Conservation (phyloP, 192 early-diverging fungal species). For the Entophlyctis helioformis region DNA sequence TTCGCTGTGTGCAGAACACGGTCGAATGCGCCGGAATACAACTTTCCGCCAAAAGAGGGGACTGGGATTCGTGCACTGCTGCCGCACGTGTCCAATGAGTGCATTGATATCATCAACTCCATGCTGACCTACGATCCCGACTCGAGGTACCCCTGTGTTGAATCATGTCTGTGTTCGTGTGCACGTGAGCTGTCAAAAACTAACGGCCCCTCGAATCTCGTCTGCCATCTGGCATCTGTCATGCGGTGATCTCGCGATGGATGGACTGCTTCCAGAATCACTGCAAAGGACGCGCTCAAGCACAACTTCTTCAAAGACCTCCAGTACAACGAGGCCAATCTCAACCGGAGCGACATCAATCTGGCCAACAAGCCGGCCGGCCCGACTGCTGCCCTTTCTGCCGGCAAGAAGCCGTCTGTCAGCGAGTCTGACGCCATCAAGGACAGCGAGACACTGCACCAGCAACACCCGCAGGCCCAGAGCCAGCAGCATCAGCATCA, state of each 20-base stretch:
- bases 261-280: slow-evolving; percentile 15
- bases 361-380: no score
- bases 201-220: background rate
- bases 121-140: slow-evolving; percentile 41
- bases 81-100: slow-evolving; percentile 27
- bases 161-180: background rate
- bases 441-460: no score
- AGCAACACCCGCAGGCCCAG: no score
- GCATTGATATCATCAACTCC: slow-evolving; percentile 30
- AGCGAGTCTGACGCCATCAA: no score
- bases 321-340: background rate
- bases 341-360: no score
- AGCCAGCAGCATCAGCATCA: no score
- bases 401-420: no score
- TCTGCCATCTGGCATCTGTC: background rate
- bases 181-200: background rate
- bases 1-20: slow-evolving; percentile 7
- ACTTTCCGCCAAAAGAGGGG: slow-evolving; percentile 37
- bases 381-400: no score
- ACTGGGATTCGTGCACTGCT: slow-evolving; percentile 31
- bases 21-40: slow-evolving; percentile 29
- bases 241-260: background rate
- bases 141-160: slow-evolving; percentile 15
- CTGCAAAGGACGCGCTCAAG: slow-evolving; percentile 28
- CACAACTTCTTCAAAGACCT: slow-evolving; percentile 34